phyloP scores from a whole-genome alignment of 2,329 filamentous ascomycete genomes.

The Cladosporium cucumerinum region DNA sequence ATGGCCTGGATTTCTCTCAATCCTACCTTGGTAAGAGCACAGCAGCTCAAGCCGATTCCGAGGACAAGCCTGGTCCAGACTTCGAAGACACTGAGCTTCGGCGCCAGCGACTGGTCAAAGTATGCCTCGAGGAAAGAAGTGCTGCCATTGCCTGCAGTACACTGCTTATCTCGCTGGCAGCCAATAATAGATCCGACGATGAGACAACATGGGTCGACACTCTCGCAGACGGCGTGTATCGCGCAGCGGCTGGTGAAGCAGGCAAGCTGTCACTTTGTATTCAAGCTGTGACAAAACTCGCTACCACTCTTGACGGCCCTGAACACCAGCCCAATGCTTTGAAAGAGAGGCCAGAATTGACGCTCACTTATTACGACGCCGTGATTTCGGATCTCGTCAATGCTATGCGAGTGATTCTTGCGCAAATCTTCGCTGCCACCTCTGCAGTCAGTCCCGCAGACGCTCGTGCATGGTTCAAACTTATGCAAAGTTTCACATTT shows the following conservation, averaged over 20 bases:
- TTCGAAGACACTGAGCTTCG: slow-evolving; percentile 15
- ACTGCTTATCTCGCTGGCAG: slow-evolving; percentile 12
- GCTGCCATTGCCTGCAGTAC: slow-evolving; percentile 21
- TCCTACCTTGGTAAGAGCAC: slow-evolving; percentile 12
- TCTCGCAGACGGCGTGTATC: not conserved
- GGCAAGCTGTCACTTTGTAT: not conserved
- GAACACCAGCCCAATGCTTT: slow-evolving; percentile 19
- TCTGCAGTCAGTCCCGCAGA: slow-evolving; percentile 38
- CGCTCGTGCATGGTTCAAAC: slow-evolving; percentile 69
- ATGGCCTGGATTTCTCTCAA: not conserved
- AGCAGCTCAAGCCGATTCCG: not conserved
- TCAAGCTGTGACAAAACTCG: not conserved
- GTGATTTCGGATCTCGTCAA: slow-evolving; percentile 70
- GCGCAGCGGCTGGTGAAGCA: not conserved
- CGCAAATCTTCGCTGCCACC: slow-evolving; percentile 40
- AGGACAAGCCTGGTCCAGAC: slow-evolving; percentile 21
- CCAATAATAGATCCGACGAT: not conserved
- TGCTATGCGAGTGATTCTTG: slow-evolving; percentile 52
- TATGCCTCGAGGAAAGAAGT: slow-evolving; percentile 28
- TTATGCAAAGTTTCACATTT: slow-evolving; percentile 67
- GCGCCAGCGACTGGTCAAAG: slow-evolving; percentile 20
- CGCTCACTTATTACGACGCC: slow-evolving; percentile 59
- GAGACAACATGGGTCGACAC: not conserved
- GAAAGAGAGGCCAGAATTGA: slow-evolving; percentile 19
- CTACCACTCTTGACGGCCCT: not conserved